Conservation (phyloP, 495 filamentous ascomycete species). For the Trichoderma gamsii region DNA sequence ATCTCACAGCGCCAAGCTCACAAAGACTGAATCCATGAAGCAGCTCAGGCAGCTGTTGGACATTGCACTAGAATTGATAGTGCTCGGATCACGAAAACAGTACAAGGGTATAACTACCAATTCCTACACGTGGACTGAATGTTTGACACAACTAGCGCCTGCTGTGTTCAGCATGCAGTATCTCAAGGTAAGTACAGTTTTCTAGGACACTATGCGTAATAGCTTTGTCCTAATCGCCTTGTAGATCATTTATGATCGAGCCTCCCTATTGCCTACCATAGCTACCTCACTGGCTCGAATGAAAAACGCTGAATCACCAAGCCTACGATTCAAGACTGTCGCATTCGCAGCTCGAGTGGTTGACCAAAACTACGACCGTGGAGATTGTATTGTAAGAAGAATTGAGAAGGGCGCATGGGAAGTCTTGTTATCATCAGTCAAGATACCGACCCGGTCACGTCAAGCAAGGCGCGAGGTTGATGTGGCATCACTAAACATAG, state of each 20-base stretch:
- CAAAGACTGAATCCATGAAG: background rate
- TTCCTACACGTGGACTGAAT: background rate
- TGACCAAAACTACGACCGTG: background rate
- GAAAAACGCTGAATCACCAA: constrained; percentile 12
- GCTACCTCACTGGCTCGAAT: constrained; percentile 14
- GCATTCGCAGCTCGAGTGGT: background rate
- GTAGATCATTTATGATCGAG: background rate
- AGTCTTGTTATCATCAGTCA: background rate
- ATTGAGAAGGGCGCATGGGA: constrained; percentile 3
- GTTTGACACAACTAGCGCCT: background rate
- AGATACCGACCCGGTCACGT: background rate
- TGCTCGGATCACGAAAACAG: background rate
- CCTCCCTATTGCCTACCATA: background rate
- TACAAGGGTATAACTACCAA: background rate
- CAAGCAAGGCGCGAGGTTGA: background rate
- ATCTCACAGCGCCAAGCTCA: background rate
- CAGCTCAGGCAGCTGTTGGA: background rate
- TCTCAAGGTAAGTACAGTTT: background rate
- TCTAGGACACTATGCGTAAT: background rate
- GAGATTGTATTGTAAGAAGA: background rate
- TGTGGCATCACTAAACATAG: no score
- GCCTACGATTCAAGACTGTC: constrained; percentile 8
- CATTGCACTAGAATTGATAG: background rate
- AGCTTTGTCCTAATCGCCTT: background rate
- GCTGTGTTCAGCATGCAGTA: constrained; percentile 4